Conservation (phyloP, 805 yeast genomes). For the Debaryomyces tyrocola region DNA sequence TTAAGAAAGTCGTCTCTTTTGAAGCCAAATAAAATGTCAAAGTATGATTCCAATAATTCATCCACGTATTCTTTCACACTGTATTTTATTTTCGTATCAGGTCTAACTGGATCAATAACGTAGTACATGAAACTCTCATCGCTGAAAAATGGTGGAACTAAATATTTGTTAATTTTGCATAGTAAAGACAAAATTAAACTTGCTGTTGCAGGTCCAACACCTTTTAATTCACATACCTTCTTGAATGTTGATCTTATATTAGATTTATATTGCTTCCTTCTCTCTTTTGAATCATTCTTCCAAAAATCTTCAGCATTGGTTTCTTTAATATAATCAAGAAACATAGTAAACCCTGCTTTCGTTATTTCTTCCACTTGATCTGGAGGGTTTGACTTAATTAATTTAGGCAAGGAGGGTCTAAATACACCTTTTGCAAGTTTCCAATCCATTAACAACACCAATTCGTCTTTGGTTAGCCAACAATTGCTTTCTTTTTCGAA, state of each 20-base stretch:
- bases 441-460: slow-evolving; percentile 48
- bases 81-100: slow-evolving; percentile 38
- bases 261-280: slow-evolving; percentile 14
- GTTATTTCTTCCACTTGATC: slow-evolving; percentile 30
- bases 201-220: slow-evolving; percentile 55
- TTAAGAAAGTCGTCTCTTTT: slow-evolving; percentile 2
- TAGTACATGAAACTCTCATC: slow-evolving; percentile 46
- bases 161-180: slow-evolving; percentile 11
- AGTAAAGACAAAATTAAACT: slow-evolving; percentile 41
- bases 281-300: not conserved
- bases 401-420: slow-evolving; percentile 43
- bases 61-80: slow-evolving; percentile 42
- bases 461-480: slow-evolving; percentile 41
- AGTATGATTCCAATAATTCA: slow-evolving; percentile 26
- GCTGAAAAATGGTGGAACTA: slow-evolving; percentile 48
- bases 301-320: slow-evolving; percentile 1
- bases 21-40: slow-evolving; percentile 10
- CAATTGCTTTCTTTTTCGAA: slow-evolving; percentile 15
- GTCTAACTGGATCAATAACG: slow-evolving; percentile 23
- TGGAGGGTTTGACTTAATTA: slow-evolving; percentile 37
- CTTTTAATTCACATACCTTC: slow-evolving; percentile 35
- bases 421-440: slow-evolving; percentile 46
- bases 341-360: slow-evolving; percentile 20
- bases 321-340: slow-evolving; percentile 9
- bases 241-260: slow-evolving; percentile 26